Conservation (phyloP, 2,329 filamentous ascomycete genomes). For the Hypocrella siamensis region DNA sequence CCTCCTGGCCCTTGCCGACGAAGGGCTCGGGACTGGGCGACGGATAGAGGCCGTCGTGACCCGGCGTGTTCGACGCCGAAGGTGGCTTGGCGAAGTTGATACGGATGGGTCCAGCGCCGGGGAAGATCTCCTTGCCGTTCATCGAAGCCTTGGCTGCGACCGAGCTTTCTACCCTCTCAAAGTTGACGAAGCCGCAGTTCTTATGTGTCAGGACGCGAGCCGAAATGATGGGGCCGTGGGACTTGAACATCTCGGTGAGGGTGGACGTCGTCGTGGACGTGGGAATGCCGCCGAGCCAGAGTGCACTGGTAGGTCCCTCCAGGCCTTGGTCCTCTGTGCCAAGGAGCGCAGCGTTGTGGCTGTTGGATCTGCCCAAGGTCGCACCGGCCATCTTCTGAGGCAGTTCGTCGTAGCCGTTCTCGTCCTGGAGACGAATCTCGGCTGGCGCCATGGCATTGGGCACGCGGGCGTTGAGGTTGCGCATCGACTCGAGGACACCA, state of each 20-base stretch:
- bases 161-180: slow-evolving; percentile 80
- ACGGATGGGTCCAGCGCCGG: slow-evolving; percentile 80
- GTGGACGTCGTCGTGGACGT: slow-evolving; percentile 94
- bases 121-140: slow-evolving; percentile 97
- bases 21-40: slow-evolving; percentile 86
- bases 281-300: slow-evolving; percentile 96
- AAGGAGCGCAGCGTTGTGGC: slow-evolving; percentile 51
- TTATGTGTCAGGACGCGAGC: slow-evolving; percentile 93
- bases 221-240: slow-evolving; percentile 82
- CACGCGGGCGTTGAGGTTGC: slow-evolving; percentile 49
- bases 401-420: slow-evolving; percentile 65
- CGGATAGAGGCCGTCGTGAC: slow-evolving; percentile 72
- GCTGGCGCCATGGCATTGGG: slow-evolving; percentile 62
- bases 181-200: slow-evolving; percentile 98
- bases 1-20: slow-evolving; percentile 38
- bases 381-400: slow-evolving; percentile 71
- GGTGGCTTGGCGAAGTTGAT: slow-evolving; percentile 97
- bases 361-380: slow-evolving; percentile 51
- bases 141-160: slow-evolving; percentile 74
- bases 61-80: slow-evolving; percentile 76
- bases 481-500: slow-evolving; percentile 71
- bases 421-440: slow-evolving; percentile 60
- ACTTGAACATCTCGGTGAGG: slow-evolving; percentile 83
- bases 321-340: slow-evolving; percentile 62
- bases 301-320: slow-evolving; percentile 78